These are phyloP conservation scores for Actinidia arguta DNA, from an alignment of 179 eudicot genomes.

Conservation along the genomic window DNA sequence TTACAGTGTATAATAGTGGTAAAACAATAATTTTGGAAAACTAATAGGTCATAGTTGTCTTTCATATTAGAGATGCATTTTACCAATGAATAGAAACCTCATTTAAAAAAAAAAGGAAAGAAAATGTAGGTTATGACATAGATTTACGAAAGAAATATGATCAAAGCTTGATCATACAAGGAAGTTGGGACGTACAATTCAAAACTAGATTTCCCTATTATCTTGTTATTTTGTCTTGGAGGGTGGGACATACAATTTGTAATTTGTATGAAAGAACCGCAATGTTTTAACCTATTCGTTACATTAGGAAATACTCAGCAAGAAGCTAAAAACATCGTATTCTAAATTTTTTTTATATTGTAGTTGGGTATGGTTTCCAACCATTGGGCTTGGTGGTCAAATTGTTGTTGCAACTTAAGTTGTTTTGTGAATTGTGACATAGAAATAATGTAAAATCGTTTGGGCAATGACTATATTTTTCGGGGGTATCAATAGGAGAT, in stretches of 20 bases:
- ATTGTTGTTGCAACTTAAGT: background rate
- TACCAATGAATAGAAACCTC: background rate
- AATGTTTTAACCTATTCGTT: background rate
- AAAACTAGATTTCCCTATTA: background rate
- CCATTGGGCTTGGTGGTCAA: background rate
- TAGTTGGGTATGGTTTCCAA: background rate
- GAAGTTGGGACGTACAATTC: background rate
- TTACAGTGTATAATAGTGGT: too few species aligned
- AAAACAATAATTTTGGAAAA: too few species aligned
- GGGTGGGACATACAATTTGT: background rate
- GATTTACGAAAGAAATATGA: background rate
- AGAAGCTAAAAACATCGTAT: too few species aligned
- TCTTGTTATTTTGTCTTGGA: background rate
- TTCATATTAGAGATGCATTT: too few species aligned
- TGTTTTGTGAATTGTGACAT: background rate
- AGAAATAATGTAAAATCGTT: background rate
- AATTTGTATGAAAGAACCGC: background rate
- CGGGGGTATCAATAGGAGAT: background rate
- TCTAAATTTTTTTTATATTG: background rate
- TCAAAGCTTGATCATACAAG: background rate
- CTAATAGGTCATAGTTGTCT: too few species aligned
- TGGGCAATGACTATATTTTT: background rate
- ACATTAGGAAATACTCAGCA: background rate
- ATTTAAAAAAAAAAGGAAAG: too few species aligned
- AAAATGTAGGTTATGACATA: too few species aligned